phyloP scores from a whole-genome alignment of 2,329 filamentous ascomycete genomes.

The Blastomyces silverae region DNA sequence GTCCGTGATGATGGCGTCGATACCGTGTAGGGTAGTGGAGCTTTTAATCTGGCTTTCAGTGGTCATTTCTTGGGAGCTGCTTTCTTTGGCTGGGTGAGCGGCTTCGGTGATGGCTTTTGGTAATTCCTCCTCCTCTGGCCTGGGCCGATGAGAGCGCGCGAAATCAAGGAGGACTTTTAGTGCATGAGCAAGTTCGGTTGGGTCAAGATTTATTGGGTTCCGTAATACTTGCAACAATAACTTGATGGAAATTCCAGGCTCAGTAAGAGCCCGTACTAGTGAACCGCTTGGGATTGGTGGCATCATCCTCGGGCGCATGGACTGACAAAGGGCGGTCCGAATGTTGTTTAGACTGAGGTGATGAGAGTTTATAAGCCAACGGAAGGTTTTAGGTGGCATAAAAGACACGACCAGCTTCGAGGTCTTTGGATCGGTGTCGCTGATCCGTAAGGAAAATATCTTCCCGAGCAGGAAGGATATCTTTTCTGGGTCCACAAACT shows the following conservation, averaged over 20 bases:
- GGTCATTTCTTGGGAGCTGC: constrained; percentile 14
- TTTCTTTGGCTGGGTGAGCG: constrained; percentile 21
- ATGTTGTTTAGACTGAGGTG: constrained; percentile 37
- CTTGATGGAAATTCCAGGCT: constrained; percentile 36
- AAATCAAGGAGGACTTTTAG: constrained; percentile 37
- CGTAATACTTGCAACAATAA: constrained; percentile 35
- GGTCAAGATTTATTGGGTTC: constrained; percentile 31
- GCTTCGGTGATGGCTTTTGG: constrained; percentile 31
- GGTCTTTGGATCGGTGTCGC: constrained; percentile 22
- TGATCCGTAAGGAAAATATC: constrained; percentile 32
- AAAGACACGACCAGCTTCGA: constrained; percentile 31
- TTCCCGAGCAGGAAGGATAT: constrained; percentile 36
- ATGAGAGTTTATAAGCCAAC: constrained; percentile 39
- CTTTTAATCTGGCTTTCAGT: constrained; percentile 18
- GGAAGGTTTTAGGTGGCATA: constrained; percentile 36
- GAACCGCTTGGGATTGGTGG: constrained; percentile 35
- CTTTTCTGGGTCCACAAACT: constrained; percentile 34
- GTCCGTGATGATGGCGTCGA: constrained; percentile 27
- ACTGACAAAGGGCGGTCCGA: constrained; percentile 35
- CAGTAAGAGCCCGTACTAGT: constrained; percentile 36
- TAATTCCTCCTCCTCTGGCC: constrained; percentile 32
- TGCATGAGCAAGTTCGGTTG: constrained; percentile 37
- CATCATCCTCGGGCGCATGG: constrained; percentile 32
- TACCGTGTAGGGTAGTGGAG: not conserved
- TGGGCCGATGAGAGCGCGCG: constrained; percentile 31